Evolutionary conservation across 805 yeast species (phyloP).

Genomic region (Candida railenensis): DNA sequence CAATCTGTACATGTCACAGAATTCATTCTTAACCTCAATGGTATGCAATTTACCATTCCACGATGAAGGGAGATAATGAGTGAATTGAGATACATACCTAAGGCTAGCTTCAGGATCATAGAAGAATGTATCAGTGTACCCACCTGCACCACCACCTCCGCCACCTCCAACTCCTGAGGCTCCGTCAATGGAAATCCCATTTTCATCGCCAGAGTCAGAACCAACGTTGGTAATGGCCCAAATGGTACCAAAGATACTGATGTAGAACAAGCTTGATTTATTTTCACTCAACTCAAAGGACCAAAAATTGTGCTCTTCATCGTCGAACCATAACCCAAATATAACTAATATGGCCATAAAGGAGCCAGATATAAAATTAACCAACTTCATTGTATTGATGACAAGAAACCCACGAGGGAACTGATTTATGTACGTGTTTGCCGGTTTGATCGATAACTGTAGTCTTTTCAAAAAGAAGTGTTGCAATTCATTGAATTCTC

Average conservation of each 20-base stretch:
- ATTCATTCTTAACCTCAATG: conserved; percentile 78
- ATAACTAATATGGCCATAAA: conserved; percentile 74
- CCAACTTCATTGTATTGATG: conserved; percentile 34
- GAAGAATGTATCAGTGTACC: conserved; percentile 40
- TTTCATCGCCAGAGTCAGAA: conserved; percentile 3
- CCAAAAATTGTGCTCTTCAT: conserved; percentile 74
- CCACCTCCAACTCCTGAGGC: conserved; percentile 14
- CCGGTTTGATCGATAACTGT: conserved; percentile 73
- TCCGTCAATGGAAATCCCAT: background rate
- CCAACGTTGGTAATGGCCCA: conserved; percentile 66
- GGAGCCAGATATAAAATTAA: conserved; percentile 77
- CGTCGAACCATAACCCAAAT: conserved; percentile 74
- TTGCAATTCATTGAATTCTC: conserved; percentile 91
- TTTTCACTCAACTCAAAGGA: conserved; percentile 85
- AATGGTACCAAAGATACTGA: conserved; percentile 82
- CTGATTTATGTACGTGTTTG: conserved; percentile 81
- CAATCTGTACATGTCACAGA: conserved; percentile 74
- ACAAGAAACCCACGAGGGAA: conserved; percentile 74
- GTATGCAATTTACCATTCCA: conserved; percentile 90
- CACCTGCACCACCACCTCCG: conserved; percentile 5
- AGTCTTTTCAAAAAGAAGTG: conserved; percentile 83
- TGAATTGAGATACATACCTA: conserved; percentile 74
- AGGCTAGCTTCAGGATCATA: conserved; percentile 93
- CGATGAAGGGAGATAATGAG: conserved; percentile 83
- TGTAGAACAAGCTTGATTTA: conserved; percentile 79